Percentiles rank a stretch among this genome's conserved stretches.
Conservation (phyloP, 2,329 filamentous ascomycete species). For the Neonectria sp. region DNA sequence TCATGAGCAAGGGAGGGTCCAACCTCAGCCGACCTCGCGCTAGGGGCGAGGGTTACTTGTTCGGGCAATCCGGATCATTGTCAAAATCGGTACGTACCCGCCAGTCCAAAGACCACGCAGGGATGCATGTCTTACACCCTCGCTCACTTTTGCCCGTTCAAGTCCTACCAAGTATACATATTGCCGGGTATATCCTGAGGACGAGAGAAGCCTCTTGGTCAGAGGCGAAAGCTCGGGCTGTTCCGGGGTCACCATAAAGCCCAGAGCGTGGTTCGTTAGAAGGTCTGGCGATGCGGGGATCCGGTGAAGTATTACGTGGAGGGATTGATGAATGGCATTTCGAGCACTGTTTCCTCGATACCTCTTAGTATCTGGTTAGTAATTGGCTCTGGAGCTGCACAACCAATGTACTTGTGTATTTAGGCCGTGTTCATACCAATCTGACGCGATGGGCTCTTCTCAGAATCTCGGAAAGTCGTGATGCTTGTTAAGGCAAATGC, state of each 20-base stretch:
- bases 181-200: conserved; percentile 1
- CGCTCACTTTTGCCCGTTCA: conserved; percentile 17
- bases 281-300: conserved; percentile 20
- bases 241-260: conserved; percentile 12
- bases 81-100: conserved; percentile 12
- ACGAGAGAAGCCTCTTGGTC: conserved; percentile 9
- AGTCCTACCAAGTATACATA: conserved; percentile 5
- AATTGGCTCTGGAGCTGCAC: not conserved
- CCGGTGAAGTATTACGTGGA: not conserved
- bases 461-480: not conserved
- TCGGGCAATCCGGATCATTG: conserved; percentile 43
- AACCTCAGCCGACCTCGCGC: conserved; percentile 31
- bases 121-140: conserved; percentile 23
- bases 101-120: conserved; percentile 15
- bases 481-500: conserved; percentile 18
- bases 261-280: conserved; percentile 21
- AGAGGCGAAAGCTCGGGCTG: conserved; percentile 10
- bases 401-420: not conserved
- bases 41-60: conserved; percentile 40
- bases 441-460: not conserved
- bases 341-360: not conserved
- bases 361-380: not conserved
- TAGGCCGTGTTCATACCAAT: not conserved
- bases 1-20: conserved; percentile 26
- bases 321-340: conserved; percentile 9